Percentiles rank a stretch among this genome's conserved stretches.
Conservation (phyloP, 2,329 filamentous ascomycete genomes). For the Ceratocystis colombiana region DNA sequence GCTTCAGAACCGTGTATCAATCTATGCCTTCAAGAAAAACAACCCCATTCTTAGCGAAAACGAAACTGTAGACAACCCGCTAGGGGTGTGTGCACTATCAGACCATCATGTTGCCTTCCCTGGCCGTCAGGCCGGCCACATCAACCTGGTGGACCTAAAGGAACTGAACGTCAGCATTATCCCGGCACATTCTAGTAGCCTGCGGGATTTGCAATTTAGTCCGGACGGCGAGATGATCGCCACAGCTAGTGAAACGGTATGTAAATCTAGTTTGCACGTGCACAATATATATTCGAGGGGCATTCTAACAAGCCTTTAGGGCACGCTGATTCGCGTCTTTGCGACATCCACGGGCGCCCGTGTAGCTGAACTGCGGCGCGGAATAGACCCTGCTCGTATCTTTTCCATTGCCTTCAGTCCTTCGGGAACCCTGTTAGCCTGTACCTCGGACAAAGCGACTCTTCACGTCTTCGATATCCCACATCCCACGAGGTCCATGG, state of each 20-base stretch:
- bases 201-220: slow-evolving; percentile 72
- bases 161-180: slow-evolving; percentile 85
- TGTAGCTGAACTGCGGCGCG: slow-evolving; percentile 74
- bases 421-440: slow-evolving; percentile 67
- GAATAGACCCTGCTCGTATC: slow-evolving; percentile 77
- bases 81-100: slow-evolving; percentile 70
- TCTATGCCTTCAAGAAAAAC: slow-evolving; percentile 68
- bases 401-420: slow-evolving; percentile 85
- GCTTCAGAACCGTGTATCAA: slow-evolving; percentile 67
- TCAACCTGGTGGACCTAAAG: slow-evolving; percentile 71
- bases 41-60: slow-evolving; percentile 63
- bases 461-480: slow-evolving; percentile 88
- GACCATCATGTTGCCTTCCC: slow-evolving; percentile 69
- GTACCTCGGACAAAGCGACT: slow-evolving; percentile 93
- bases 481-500: slow-evolving; percentile 38
- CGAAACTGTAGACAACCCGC: slow-evolving; percentile 75
- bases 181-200: slow-evolving; percentile 69
- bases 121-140: slow-evolving; percentile 75
- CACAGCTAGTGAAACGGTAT: slow-evolving; percentile 68
- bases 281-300: background rate
- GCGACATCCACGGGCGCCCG: slow-evolving; percentile 69
- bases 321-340: slow-evolving; percentile 81
- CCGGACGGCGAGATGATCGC: slow-evolving; percentile 71
- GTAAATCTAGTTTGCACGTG: background rate
- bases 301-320: slow-evolving; percentile 32